Evolutionary conservation across 257 asterid genomes (phyloP).

Genomic region (Fraxinus pennsylvanica): DNA sequence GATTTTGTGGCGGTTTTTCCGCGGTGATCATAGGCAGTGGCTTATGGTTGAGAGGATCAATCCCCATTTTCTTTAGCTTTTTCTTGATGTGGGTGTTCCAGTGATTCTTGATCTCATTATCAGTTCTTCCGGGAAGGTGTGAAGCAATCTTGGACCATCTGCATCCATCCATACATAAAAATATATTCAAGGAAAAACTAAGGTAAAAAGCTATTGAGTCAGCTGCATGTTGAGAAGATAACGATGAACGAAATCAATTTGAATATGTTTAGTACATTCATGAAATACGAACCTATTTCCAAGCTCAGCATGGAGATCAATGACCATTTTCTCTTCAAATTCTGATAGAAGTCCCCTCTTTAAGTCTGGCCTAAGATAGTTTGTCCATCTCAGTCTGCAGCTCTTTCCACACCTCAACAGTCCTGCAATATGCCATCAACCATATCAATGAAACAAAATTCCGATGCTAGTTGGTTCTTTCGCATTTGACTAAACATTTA

Average conservation of each 20-base stretch:
- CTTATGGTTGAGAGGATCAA: conserved; percentile 83
- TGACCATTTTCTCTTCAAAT: conserved; percentile 86
- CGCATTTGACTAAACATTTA: neutral
- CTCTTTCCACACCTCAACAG: conserved; percentile 92
- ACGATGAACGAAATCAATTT: neutral
- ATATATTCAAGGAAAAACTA: neutral
- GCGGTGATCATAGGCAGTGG: conserved; percentile 46
- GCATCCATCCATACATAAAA: neutral
- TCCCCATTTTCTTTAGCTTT: conserved; percentile 82
- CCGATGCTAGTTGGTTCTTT: neutral
- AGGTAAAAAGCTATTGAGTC: too few relatives aligned
- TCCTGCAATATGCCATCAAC: conserved; percentile 44
- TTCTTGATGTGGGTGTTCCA: conserved; percentile 97
- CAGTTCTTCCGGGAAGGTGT: conserved; percentile 91
- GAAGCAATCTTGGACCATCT: conserved; percentile 98
- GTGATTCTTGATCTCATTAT: conserved; percentile 89
- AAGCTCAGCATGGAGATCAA: conserved; percentile 95
- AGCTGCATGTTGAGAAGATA: too few relatives aligned
- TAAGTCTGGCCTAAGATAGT: conserved; percentile 87
- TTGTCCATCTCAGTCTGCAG: conserved; percentile 93
- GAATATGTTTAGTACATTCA: neutral
- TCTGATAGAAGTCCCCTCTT: conserved; percentile 93
- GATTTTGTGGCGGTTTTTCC: neutral
- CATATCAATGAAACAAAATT: neutral
- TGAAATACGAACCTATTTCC: conserved; percentile 67